These are phyloP conservation scores for Apiospora phragmitis DNA, from an alignment of 2,329 filamentous ascomycete genomes.

Conservation along the genomic window DNA sequence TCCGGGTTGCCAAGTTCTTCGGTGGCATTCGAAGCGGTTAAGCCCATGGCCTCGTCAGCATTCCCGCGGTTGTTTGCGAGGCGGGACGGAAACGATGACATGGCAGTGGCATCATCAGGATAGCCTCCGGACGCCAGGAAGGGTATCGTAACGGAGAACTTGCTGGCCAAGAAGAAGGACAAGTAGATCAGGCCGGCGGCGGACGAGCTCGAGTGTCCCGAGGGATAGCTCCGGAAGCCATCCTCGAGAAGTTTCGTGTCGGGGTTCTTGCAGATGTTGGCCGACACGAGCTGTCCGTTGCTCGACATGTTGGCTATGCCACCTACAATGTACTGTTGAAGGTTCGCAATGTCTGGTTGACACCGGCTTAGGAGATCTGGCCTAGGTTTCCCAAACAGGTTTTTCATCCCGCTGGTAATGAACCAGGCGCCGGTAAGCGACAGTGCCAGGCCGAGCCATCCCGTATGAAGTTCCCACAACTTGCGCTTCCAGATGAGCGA, in stretches of 20 bases:
- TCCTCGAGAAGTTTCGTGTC: constrained; percentile 66
- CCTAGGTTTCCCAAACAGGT: constrained; percentile 66
- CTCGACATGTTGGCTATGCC: constrained; percentile 51
- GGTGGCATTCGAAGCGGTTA: constrained; percentile 29
- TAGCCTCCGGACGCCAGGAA: constrained; percentile 57
- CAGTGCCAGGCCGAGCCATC: constrained; percentile 79
- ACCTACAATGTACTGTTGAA: constrained; percentile 62
- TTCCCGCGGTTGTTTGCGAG: constrained; percentile 45
- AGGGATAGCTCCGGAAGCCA: constrained; percentile 83
- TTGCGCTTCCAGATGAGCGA: constrained; percentile 75
- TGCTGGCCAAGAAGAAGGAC: constrained; percentile 82
- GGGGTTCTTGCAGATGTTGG: constrained; percentile 70
- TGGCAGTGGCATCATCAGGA: constrained; percentile 43
- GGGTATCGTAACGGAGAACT: constrained; percentile 74
- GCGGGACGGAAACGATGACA: constrained; percentile 76
- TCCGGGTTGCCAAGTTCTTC: constrained; percentile 28
- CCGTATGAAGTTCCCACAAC: constrained; percentile 87
- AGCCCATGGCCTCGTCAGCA: constrained; percentile 37
- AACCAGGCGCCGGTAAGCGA: constrained; percentile 73
- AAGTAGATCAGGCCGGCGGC: constrained; percentile 84
- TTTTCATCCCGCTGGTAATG: constrained; percentile 85
- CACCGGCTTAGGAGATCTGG: constrained; percentile 84
- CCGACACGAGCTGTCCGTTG: constrained; percentile 72
- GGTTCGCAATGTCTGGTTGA: constrained; percentile 67
- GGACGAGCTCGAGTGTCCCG: constrained; percentile 73